A percentile compares a stretch with the other conserved stretches of the same genome.
phyloP scores from a whole-genome alignment of 2,329 filamentous ascomycete genomes.

The Xylariomycetidae sp. region DNA sequence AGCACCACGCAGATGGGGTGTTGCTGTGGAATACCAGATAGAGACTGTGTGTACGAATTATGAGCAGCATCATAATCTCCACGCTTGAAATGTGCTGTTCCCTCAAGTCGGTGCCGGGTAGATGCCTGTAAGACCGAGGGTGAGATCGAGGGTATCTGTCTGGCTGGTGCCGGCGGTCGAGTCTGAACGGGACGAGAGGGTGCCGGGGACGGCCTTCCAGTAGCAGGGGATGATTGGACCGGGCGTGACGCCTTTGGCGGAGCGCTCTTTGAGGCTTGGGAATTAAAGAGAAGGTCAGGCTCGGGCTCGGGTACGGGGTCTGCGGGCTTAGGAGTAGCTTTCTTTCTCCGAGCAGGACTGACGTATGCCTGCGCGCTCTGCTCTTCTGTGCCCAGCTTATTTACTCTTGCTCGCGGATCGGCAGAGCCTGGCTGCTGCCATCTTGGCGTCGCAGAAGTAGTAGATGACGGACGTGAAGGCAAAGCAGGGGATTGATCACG shows the following conservation, averaged over 20 bases:
- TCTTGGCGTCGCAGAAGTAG: slow-evolving; percentile 44
- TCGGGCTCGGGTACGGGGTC: slow-evolving; percentile 40
- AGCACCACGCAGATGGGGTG: slow-evolving; percentile 87
- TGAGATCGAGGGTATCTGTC: slow-evolving; percentile 60
- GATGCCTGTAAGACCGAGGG: slow-evolving; percentile 66
- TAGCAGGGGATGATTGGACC: slow-evolving; percentile 27
- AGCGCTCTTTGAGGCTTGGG: slow-evolving; percentile 27
- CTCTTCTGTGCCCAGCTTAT: slow-evolving; percentile 68
- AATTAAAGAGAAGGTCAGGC: slow-evolving; percentile 59
- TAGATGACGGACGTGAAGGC: slow-evolving; percentile 34
- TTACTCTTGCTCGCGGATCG: slow-evolving; percentile 58
- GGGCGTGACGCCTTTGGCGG: slow-evolving; percentile 15
- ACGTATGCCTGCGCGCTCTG: slow-evolving; percentile 79
- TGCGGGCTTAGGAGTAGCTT: slow-evolving; percentile 46
- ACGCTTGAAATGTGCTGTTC: slow-evolving; percentile 85
- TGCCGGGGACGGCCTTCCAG: slow-evolving; percentile 31
- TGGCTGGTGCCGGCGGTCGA: slow-evolving; percentile 39
- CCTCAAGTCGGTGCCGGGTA: slow-evolving; percentile 69
- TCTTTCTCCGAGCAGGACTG: slow-evolving; percentile 77
- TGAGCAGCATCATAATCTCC: slow-evolving; percentile 89
- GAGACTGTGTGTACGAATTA: slow-evolving; percentile 70
- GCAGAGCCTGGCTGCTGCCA: slow-evolving; percentile 49
- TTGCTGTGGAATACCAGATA: slow-evolving; percentile 64
- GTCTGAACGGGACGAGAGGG: slow-evolving; percentile 38
- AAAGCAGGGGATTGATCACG: slow-evolving; percentile 39